These are phyloP conservation scores for Volutella citrinella DNA, from an alignment of 2,329 filamentous ascomycete species.

Conservation along the genomic window DNA sequence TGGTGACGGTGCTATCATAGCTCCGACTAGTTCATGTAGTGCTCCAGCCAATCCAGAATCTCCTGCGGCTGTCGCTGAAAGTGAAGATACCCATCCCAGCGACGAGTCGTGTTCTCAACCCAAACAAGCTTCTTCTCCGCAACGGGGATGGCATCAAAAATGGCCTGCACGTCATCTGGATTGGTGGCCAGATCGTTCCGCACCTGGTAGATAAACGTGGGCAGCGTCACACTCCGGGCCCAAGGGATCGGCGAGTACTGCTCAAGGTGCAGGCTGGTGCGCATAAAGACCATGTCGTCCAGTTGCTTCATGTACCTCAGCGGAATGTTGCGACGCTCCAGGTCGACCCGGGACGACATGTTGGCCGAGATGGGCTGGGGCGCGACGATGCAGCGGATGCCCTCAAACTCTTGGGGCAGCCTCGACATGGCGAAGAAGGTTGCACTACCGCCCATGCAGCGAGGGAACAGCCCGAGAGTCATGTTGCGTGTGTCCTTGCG, in stretches of 20 bases:
- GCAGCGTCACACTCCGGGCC: constrained; percentile 1
- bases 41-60: constrained; percentile 3
- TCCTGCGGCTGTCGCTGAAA: constrained; percentile 1
- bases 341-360: too few relatives aligned
- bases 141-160: constrained; percentile 2
- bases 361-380: too few relatives aligned
- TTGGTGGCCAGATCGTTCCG: neutral
- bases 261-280: constrained; percentile 2
- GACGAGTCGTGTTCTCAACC: constrained; percentile 1
- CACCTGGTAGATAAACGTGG: constrained; percentile 4
- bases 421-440: too few relatives aligned
- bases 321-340: neutral
- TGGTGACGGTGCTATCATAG: too few relatives aligned
- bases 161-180: constrained; percentile 1
- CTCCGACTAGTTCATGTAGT: too few relatives aligned
- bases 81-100: constrained; percentile 2
- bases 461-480: too few relatives aligned
- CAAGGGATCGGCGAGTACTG: constrained; percentile 1
- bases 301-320: neutral
- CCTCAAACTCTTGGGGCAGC: too few relatives aligned
- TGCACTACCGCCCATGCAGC: too few relatives aligned
- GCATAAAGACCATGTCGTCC: constrained; percentile 3
- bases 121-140: constrained; percentile 4
- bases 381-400: too few relatives aligned
- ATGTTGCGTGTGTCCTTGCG: too few relatives aligned